Evolutionary conservation across 202 grass and related monocot species (phyloP), one percentile per base, ranked within the genome.

Genomic region (Panicum virgatum): DNA sequence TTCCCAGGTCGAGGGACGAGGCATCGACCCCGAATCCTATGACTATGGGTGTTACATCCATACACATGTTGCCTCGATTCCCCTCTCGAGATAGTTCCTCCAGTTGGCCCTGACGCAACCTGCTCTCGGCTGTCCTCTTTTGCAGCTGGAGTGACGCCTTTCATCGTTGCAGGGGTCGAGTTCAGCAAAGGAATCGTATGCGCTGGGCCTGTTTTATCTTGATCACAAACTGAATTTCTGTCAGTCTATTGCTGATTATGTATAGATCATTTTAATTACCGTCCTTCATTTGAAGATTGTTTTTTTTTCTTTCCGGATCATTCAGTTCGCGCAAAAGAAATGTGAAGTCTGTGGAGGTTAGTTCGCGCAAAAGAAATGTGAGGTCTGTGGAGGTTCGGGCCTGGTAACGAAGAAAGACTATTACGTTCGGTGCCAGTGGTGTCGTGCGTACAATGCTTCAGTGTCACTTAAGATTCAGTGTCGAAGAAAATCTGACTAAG

Each of bases 161-260:
- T 98, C 72, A 67, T 88, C 7, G 86, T 98, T 16, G 96, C 92
- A 54, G 92, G 92, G 20, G 66, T 98, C 43, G 96, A 95, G 82
- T 98, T 98, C 73, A 2, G 96, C 84, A 95, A 98, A 69, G 87
- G 92, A 79, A 95, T 98, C 72, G 95, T 93, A 74, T 88, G 95
- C 82, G 46, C 14, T 15, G 30, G 22, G 8, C 26, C 58, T 45
- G 10, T 51, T 30, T 52, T 2, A 36, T 56, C 43, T 26, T 48
- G 27, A 3, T 9, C 23, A 0, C 14, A 13, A 1, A 12, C 34
- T 67, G 62, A 80, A 56, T 39, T 27, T 72, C 12, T 25, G 18
- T 23, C 59, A 38, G 45, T 36, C 14, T 27, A 32, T 46, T 1
- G 5, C 4, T 40, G 1, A 43, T 12, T 63, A 9, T 66, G 34